phyloP scores from a whole-genome alignment of 768 basidiomycete genomes.

The Termitomyces sp. region DNA sequence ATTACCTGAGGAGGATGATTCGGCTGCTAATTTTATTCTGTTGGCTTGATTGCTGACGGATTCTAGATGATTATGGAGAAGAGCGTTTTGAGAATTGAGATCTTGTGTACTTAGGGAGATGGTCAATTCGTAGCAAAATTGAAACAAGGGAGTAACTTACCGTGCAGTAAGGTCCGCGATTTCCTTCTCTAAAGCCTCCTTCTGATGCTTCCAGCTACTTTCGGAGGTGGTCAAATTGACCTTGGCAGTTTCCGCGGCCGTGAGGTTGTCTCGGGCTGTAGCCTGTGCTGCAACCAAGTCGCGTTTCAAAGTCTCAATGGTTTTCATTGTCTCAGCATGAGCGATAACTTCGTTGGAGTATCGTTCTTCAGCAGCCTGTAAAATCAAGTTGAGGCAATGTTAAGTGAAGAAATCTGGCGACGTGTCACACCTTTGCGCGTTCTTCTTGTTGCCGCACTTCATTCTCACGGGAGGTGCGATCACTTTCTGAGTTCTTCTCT shows the following conservation, averaged over 20 bases:
- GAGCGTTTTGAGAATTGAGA: slow-evolving; percentile 67
- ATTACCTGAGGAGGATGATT: slow-evolving; percentile 38
- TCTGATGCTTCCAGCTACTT: slow-evolving; percentile 78
- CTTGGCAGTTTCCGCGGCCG: slow-evolving; percentile 68
- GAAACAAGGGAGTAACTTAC: slow-evolving; percentile 34
- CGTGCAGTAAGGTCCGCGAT: slow-evolving; percentile 65
- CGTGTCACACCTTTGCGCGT: slow-evolving; percentile 54
- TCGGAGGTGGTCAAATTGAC: slow-evolving; percentile 72
- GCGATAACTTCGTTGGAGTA: slow-evolving; percentile 80
- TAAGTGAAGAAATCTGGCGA: not conserved
- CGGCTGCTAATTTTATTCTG: slow-evolving; percentile 71
- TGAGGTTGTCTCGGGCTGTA: slow-evolving; percentile 53
- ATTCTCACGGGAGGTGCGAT: slow-evolving; percentile 58
- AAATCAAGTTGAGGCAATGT: not conserved
- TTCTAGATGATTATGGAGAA: slow-evolving; percentile 82
- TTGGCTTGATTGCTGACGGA: slow-evolving; percentile 79
- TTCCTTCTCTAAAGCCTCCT: slow-evolving; percentile 75
- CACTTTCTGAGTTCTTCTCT: slow-evolving; percentile 63
- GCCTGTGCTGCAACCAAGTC: slow-evolving; percentile 53
- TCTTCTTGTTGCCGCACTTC: slow-evolving; percentile 67
- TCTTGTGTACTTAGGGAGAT: slow-evolving; percentile 57
- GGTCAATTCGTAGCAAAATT: not conserved
- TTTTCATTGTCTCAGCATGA: slow-evolving; percentile 83
- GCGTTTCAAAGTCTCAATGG: slow-evolving; percentile 58
- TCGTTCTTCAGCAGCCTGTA: slow-evolving; percentile 71